These are phyloP conservation scores for Pythium folliculosum DNA, from an alignment of 352 stramenopile genomes.

Conservation along the genomic window DNA sequence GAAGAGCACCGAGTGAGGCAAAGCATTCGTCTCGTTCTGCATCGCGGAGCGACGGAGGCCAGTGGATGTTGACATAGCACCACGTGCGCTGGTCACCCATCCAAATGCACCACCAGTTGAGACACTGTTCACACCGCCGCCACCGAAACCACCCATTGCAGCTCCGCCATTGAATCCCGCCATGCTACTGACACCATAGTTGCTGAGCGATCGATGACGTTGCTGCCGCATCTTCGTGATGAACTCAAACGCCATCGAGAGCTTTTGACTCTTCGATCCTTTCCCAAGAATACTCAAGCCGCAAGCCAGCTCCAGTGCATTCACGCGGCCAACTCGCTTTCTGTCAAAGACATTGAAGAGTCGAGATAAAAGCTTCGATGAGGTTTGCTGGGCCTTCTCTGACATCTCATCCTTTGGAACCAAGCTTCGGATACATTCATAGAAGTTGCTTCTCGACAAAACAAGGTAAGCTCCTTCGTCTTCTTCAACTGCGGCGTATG, in stretches of 20 bases:
- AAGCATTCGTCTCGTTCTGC: conserved; percentile 53
- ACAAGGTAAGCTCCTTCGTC: conserved; percentile 83
- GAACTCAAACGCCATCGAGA: conserved; percentile 85
- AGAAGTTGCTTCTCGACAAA: conserved; percentile 80
- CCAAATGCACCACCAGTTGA: conserved; percentile 55
- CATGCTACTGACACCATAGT: conserved; percentile 48
- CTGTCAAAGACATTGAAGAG: conserved; percentile 88
- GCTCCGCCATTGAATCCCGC: conserved; percentile 27
- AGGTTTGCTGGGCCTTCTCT: conserved; percentile 84
- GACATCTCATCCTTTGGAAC: conserved; percentile 78
- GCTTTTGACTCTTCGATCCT: conserved; percentile 86
- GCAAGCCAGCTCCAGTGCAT: conserved; percentile 83
- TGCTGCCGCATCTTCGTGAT: conserved; percentile 85
- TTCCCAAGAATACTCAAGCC: conserved; percentile 84
- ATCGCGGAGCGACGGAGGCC: conserved; percentile 39
- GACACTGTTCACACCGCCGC: conserved; percentile 43
- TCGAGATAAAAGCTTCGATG: conserved; percentile 79
- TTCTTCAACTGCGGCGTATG: conserved; percentile 78
- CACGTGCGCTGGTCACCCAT: conserved; percentile 54
- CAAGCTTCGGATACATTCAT: conserved; percentile 84
- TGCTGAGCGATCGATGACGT: conserved; percentile 66
- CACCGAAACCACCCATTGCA: conserved; percentile 28
- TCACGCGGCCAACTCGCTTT: conserved; percentile 78
- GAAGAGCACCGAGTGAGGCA: conserved; percentile 83
- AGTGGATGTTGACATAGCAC: conserved; percentile 32